Conservation (phyloP, 1,139 yeast species). For the Yamadazyma kanchanaburiensis region DNA sequence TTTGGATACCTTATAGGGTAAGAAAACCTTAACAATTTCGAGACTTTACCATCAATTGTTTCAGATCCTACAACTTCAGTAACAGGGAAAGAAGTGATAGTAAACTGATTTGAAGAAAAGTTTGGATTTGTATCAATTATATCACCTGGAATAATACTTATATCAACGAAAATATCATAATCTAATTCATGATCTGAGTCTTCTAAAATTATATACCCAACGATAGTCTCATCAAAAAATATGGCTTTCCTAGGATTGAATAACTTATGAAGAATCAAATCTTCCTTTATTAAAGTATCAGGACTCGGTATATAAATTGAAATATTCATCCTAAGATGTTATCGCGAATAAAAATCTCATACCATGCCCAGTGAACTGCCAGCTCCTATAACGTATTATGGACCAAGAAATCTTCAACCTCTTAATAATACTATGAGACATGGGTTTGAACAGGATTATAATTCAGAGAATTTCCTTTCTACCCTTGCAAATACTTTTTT, state of each 20-base stretch:
- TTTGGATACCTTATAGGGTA: constrained; percentile 36
- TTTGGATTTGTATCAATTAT: constrained; percentile 10
- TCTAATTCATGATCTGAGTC: neutral
- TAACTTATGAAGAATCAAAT: neutral
- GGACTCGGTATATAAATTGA: constrained; percentile 2
- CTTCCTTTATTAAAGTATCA: neutral
- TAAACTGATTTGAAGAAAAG: constrained; percentile 3
- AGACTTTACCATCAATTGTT: neutral
- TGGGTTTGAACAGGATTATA: constrained; percentile 73
- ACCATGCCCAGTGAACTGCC: constrained; percentile 3
- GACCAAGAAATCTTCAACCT: constrained; percentile 10
- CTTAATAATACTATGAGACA: constrained; percentile 61
- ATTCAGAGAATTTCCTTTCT: constrained; percentile 61
- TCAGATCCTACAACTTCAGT: constrained; percentile 3
- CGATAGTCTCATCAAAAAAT: constrained; percentile 11
- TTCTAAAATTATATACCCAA: constrained; percentile 7
- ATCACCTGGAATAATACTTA: constrained; percentile 28
- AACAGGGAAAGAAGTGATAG: constrained; percentile 3
- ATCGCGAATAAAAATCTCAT: no score
- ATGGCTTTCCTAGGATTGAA: constrained; percentile 3
- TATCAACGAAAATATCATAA: constrained; percentile 20
- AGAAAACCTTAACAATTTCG: constrained; percentile 15
- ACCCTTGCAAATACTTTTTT: constrained; percentile 69
- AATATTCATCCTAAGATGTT: no score
- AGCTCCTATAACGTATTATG: constrained; percentile 4